Evolutionary conservation across 2,329 filamentous ascomycete species (phyloP), one percentile per base, ranked within the genome.

Genomic region (Verticillium nubilum): DNA sequence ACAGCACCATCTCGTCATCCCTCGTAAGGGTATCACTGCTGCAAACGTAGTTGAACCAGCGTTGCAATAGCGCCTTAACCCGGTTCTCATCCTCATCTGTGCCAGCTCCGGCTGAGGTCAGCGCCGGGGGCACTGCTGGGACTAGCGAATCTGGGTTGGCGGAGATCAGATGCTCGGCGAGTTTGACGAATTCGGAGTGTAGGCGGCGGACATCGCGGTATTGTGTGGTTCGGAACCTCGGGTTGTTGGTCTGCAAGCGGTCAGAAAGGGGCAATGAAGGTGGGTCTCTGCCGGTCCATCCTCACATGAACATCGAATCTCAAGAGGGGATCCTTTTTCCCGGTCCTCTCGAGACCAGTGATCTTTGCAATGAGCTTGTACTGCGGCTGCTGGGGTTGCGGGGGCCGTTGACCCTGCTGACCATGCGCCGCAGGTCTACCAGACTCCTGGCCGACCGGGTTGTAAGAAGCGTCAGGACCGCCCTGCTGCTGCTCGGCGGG

Each of bases 141-240:
- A 99, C 94, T 52, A 99, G 81, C 9, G 92, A 90, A 74, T 99
- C 95, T 3, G 95, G 95, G 69, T 98, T 98, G n/a, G 94, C 93
- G 26, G 94, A 97, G 73, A 97, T 92, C 60, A 99, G 81, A 74
- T 99, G 95, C 61, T 97, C 91, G 59, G 90, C 92, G n/a, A 99
- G 87, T 76, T 98, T 99, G 64, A 91, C 83, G 69, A 99, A 99
- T 72, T 99, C 95, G 54, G 91, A 92, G 75, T 99, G 95, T 62
- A 96, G 89, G 62, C 95, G 91, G 67, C 95, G 90, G 65, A 99
- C 92, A 75, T 99, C 95, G 70, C 95, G 92, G 77, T 97, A 99
- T 74, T 99, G 95, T 5, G 95, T 99, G 0, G 95, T 99, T 68
- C 95, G 87, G 75, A 97, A 99, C 67, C 94, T 94, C 58, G 94